Evolutionary conservation across 306 rosid species (phyloP), one percentile per base, ranked within the genome.

Genomic region (Lathyrus tuberosus): DNA sequence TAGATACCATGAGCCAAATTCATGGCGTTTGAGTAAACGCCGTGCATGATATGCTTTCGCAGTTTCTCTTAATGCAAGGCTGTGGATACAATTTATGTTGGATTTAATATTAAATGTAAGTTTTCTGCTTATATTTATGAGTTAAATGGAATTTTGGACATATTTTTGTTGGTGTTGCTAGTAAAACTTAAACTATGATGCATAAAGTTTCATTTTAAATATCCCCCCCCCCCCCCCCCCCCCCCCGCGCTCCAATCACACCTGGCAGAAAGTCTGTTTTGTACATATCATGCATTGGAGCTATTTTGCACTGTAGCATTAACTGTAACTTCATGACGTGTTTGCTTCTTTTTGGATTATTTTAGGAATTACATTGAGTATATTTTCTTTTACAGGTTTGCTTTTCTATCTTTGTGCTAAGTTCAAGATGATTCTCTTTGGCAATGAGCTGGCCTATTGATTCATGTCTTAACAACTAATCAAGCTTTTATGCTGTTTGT

Each of bases 1-100:
- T 53, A 81, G 97, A 85, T 88, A 91, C 81, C 93, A 91, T 2
- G 96, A 91, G 81, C 97, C 97, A 10, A 91, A 91, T 67, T 91
- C 97, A 12, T 91, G 97, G 97, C 89, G 97, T 38, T 80, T 91
- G 79, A 89, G 96, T 70, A 86, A 86, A 81, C 84, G 95, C 5
- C 88, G 90, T n/a, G 95, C 95, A 67, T 92, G 79, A 83, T 79
- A 38, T 49, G 73, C 75, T 49, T 38, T 35, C 40, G 33, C 62
- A 52, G 28, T 66, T 65, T 33, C 33, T 74, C 53, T 28, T 58
- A 52, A 40, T 64, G 58, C 70, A 44, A 30, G 63, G 62, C n/a
- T 4, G 33, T 16, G 70, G 67, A 24, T 67, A 33, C 59, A 31
- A 31, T 52, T 22, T 46, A 26, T 76, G 66, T 20, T 53, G 65